These are phyloP conservation scores for Talaromyces adpressus DNA, from an alignment of 495 filamentous ascomycete genomes.

Conservation along the genomic window DNA sequence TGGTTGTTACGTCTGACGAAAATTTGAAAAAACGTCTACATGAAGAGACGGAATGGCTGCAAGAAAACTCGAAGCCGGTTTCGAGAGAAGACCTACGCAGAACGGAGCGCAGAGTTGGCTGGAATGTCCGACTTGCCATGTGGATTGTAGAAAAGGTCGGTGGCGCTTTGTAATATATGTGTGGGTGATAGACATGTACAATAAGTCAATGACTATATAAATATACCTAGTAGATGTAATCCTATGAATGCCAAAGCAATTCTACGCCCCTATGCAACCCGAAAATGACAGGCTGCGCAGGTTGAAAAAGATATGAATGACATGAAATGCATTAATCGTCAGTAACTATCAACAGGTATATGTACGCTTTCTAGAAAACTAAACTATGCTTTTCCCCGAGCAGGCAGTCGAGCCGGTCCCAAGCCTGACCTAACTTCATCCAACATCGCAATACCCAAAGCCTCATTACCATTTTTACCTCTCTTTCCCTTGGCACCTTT, in stretches of 20 bases:
- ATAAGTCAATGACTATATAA: neutral
- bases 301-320: too few species aligned
- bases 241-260: too few species aligned
- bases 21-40: conserved; percentile 64
- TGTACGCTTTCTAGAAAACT: neutral
- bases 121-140: conserved; percentile 84
- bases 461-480: conserved; percentile 75
- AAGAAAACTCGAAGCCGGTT: conserved; percentile 59
- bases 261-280: too few species aligned
- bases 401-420: conserved; percentile 57
- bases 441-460: conserved; percentile 76
- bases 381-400: conserved; percentile 5
- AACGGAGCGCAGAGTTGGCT: conserved; percentile 72
- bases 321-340: conserved; percentile 1
- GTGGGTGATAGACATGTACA: neutral
- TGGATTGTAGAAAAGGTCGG: conserved; percentile 75
- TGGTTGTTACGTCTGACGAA: conserved; percentile 77
- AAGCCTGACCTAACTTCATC: conserved; percentile 82
- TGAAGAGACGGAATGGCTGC: conserved; percentile 72
- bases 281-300: too few species aligned
- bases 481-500: conserved; percentile 48
- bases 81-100: conserved; percentile 68
- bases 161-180: conserved; percentile 49
- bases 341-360: conserved; percentile 4
- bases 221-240: conserved; percentile 1